Evolutionary conservation across 345 rosid genomes (phyloP).

Genomic region (Cardamine chenopodiifolia): DNA sequence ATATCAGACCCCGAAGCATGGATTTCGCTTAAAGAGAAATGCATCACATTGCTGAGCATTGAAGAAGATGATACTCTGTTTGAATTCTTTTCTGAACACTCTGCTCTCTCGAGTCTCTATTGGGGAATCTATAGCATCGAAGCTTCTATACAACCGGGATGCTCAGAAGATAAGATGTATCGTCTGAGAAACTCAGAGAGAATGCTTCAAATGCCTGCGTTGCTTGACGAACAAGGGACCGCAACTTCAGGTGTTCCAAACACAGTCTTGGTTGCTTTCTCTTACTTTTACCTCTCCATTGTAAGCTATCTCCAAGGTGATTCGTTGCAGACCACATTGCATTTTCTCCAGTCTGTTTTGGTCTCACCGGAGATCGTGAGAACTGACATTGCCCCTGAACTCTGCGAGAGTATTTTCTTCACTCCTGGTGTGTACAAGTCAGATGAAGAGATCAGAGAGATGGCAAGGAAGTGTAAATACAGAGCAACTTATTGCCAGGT

Average conservation of each 20-base stretch:
- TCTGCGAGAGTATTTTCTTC: conserved; percentile 55
- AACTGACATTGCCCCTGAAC: conserved; percentile 52
- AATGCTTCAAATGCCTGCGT: conserved; percentile 88
- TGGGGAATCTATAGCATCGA: conserved; percentile 75
- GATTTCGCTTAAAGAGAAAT: conserved; percentile 48
- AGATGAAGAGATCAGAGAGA: conserved; percentile 49
- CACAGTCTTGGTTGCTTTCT: conserved; percentile 46
- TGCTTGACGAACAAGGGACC: conserved; percentile 69
- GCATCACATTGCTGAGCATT: conserved; percentile 48
- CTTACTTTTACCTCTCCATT: conserved; percentile 60
- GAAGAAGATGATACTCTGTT: conserved; percentile 48
- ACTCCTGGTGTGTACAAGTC: conserved; percentile 15
- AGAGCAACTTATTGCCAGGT: conserved; percentile 77
- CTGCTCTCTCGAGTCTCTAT: conserved; percentile 68
- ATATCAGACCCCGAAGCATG: conserved; percentile 44
- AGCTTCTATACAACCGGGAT: conserved; percentile 51
- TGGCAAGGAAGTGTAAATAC: conserved; percentile 62
- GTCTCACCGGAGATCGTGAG: conserved; percentile 59
- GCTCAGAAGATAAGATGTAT: conserved; percentile 43
- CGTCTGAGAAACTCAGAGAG: conserved; percentile 59
- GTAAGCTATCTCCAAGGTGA: conserved; percentile 64
- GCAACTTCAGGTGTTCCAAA: conserved; percentile 68
- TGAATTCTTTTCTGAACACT: conserved; percentile 64
- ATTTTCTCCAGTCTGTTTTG: conserved; percentile 67
- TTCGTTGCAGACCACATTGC: conserved; percentile 68